Percentiles rank a stretch among this genome's conserved stretches.
Evolutionary conservation across 495 filamentous ascomycete genomes (phyloP).

Genomic region (Penicillium odoratum): DNA sequence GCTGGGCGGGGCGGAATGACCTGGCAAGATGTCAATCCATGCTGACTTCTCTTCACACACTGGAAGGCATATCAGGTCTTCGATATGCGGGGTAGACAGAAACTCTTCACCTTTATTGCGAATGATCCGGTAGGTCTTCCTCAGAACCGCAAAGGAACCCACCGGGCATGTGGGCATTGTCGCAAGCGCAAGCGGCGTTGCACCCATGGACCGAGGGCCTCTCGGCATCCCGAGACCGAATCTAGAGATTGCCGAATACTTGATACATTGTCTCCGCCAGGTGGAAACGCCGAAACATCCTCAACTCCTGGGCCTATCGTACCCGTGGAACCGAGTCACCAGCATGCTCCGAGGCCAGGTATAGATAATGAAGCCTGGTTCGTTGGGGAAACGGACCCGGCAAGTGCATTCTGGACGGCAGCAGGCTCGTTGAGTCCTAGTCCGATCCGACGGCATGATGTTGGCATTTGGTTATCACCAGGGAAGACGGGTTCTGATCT

Average conservation of each 20-base stretch:
- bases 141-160: slow-evolving; percentile 1
- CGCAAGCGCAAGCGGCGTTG: slow-evolving; percentile 8
- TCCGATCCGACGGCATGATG: slow-evolving; percentile 5
- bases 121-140: slow-evolving; percentile 5
- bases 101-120: neutral
- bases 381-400: slow-evolving; percentile 6
- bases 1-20: neutral
- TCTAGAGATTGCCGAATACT: neutral
- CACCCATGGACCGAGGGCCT: neutral
- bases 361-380: slow-evolving; percentile 10
- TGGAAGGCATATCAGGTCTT: neutral
- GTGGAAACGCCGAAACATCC: neutral
- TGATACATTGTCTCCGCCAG: neutral
- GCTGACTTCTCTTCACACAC: neutral
- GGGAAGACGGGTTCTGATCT: slow-evolving; percentile 2
- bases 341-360: neutral
- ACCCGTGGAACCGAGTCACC: neutral
- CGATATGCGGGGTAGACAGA: slow-evolving; percentile 2
- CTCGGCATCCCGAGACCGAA: neutral
- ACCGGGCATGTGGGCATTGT: slow-evolving; percentile 6
- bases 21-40: neutral
- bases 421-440: neutral
- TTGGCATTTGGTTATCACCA: slow-evolving; percentile 8
- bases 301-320: neutral
- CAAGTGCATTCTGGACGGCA: slow-evolving; percentile 5